phyloP scores from a whole-genome alignment of 306 rosid genomes.

The Bauhinia variegata region DNA sequence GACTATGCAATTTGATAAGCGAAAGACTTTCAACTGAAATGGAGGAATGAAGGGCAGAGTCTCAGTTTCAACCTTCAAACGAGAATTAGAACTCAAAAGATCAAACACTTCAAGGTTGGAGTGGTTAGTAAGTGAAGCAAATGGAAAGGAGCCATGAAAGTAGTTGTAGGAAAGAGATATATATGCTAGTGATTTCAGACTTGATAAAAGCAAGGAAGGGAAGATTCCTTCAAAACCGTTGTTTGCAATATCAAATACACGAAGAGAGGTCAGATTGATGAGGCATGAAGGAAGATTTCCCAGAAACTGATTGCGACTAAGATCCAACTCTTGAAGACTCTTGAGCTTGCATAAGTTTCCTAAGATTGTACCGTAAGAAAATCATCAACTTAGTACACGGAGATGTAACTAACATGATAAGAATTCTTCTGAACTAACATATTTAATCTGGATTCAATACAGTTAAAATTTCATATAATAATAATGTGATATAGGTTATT shows the following conservation, averaged over 20 bases:
- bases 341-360: conserved; percentile 19
- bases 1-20: conserved; percentile 11
- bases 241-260: conserved; percentile 11
- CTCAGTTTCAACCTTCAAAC: conserved; percentile 36
- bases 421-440: neutral
- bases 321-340: conserved; percentile 27
- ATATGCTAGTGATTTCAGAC: conserved; percentile 9
- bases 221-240: conserved; percentile 17
- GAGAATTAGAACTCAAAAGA: neutral
- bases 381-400: neutral
- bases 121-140: conserved; percentile 21
- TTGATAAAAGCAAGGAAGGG: neutral
- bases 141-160: conserved; percentile 24
- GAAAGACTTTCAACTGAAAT: conserved; percentile 26
- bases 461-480: too few species aligned
- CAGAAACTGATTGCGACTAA: conserved; percentile 8
- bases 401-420: too few species aligned
- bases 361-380: neutral
- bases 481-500: too few species aligned
- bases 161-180: conserved; percentile 15
- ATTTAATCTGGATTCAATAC: too few species aligned
- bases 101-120: conserved; percentile 27
- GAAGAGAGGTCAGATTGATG: conserved; percentile 28
- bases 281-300: conserved; percentile 16
- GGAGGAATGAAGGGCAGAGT: conserved; percentile 23